phyloP scores from a whole-genome alignment of 495 filamentous ascomycete species.

The Hypoxylon fuscum region DNA sequence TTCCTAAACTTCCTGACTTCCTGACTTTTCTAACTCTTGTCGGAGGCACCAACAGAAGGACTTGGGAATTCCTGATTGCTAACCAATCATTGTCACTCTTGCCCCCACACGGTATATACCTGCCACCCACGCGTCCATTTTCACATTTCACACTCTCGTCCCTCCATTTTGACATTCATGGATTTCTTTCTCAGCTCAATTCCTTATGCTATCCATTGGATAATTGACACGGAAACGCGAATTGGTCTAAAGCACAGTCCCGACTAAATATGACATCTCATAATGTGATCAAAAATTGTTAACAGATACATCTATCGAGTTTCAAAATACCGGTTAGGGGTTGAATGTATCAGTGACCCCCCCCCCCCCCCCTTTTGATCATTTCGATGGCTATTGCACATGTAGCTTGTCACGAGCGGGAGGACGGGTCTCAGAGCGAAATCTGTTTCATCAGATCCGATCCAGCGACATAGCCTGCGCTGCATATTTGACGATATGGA shows the following conservation, averaged over 20 bases:
- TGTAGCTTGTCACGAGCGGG: slow-evolving; percentile 16
- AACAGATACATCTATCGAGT: too few relatives aligned
- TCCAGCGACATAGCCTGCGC: slow-evolving; percentile 14
- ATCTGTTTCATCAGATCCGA: slow-evolving; percentile 38
- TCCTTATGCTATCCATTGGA: too few relatives aligned
- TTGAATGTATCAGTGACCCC: slow-evolving; percentile 2
- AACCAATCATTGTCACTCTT: slow-evolving; percentile 22
- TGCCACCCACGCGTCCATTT: slow-evolving; percentile 20
- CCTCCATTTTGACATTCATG: neutral
- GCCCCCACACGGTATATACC: slow-evolving; percentile 25
- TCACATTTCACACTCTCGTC: too few relatives aligned
- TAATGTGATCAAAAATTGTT: too few relatives aligned
- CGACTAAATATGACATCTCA: too few relatives aligned
- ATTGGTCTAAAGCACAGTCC: too few relatives aligned
- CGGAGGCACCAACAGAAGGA: slow-evolving; percentile 18
- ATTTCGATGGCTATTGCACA: neutral
- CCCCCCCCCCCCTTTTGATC: too few relatives aligned
- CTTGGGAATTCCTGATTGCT: slow-evolving; percentile 18
- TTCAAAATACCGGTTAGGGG: neutral
- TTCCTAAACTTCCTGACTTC: neutral
- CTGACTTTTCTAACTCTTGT: neutral
- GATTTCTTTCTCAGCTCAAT: too few relatives aligned
- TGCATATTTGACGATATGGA: slow-evolving; percentile 19
- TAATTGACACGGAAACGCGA: too few relatives aligned
- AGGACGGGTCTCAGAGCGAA: slow-evolving; percentile 24